A percentile compares a stretch with the other conserved stretches of the same genome.
These are phyloP conservation scores for Penicillium brevicompactum DNA, from an alignment of 2,329 filamentous ascomycete species.

Conservation along the genomic window DNA sequence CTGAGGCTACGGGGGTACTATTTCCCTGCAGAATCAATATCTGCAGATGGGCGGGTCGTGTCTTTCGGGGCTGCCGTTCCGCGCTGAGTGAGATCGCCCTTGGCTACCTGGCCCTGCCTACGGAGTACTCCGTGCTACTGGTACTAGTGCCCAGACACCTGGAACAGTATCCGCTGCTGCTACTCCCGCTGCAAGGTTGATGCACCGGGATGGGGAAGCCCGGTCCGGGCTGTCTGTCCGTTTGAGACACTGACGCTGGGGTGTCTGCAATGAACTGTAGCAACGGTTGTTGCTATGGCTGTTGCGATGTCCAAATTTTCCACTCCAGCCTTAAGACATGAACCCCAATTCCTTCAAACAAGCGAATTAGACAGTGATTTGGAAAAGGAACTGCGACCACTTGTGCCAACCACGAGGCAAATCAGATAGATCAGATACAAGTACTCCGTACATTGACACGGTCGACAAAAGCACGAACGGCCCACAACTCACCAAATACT, in stretches of 20 bases:
- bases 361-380: no score
- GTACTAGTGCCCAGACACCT: conserved; percentile 6
- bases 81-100: conserved; percentile 1
- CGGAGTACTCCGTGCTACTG: neutral
- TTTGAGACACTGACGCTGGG: conserved; percentile 10
- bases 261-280: conserved; percentile 5
- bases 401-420: conserved; percentile 5
- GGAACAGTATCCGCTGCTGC: conserved; percentile 8
- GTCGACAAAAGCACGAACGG: neutral
- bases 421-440: conserved; percentile 1
- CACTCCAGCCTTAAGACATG: neutral
- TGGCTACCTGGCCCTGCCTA: neutral
- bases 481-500: neutral
- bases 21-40: neutral
- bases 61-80: conserved; percentile 7
- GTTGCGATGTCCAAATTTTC: neutral
- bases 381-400: neutral
- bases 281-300: conserved; percentile 11
- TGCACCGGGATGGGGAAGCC: conserved; percentile 5
- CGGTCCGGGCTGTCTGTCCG: conserved; percentile 9
- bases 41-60: conserved; percentile 1
- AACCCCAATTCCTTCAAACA: neutral
- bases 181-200: conserved; percentile 21
- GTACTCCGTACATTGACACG: neutral
- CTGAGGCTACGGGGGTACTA: neutral